These are phyloP conservation scores for Cyathus striatus DNA, from an alignment of 768 basidiomycete species.

Conservation along the genomic window DNA sequence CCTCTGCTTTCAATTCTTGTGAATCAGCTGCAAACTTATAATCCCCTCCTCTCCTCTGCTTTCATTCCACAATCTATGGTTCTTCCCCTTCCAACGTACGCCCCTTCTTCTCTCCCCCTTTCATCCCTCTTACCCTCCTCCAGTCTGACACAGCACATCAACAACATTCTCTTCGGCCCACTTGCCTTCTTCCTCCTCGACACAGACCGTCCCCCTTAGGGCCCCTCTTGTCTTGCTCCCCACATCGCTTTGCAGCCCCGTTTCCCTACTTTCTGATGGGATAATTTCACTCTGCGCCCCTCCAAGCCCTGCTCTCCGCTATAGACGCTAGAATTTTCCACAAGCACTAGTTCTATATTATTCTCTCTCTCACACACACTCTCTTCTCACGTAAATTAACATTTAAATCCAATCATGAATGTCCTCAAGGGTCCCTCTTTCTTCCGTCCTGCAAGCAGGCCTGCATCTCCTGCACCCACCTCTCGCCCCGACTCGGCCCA, in stretches of 20 bases:
- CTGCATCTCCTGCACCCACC: slow-evolving; percentile 53
- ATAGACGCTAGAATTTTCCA: slow-evolving; percentile 22
- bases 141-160: slow-evolving; percentile 44
- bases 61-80: slow-evolving; percentile 45
- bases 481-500: slow-evolving; percentile 33
- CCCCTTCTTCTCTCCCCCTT: slow-evolving; percentile 5
- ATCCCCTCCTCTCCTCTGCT: slow-evolving; percentile 7
- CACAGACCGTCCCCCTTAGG: slow-evolving; percentile 79
- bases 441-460: slow-evolving; percentile 59
- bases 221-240: slow-evolving; percentile 16
- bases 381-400: no score
- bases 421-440: slow-evolving; percentile 64
- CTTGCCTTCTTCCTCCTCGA: slow-evolving; percentile 54
- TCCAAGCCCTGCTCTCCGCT: slow-evolving; percentile 33
- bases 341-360: slow-evolving; percentile 6
- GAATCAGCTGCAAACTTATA: no score
- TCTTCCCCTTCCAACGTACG: slow-evolving; percentile 34
- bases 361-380: slow-evolving; percentile 6
- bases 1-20: slow-evolving; percentile 7
- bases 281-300: slow-evolving; percentile 33
- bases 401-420: slow-evolving; percentile 45
- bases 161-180: slow-evolving; percentile 59
- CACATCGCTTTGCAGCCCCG: slow-evolving; percentile 9
- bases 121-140: slow-evolving; percentile 7
- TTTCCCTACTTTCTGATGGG: slow-evolving; percentile 43